These are phyloP conservation scores for Phytophthora hybrid DNA, from an alignment of 352 stramenopile species.

Conservation along the genomic window DNA sequence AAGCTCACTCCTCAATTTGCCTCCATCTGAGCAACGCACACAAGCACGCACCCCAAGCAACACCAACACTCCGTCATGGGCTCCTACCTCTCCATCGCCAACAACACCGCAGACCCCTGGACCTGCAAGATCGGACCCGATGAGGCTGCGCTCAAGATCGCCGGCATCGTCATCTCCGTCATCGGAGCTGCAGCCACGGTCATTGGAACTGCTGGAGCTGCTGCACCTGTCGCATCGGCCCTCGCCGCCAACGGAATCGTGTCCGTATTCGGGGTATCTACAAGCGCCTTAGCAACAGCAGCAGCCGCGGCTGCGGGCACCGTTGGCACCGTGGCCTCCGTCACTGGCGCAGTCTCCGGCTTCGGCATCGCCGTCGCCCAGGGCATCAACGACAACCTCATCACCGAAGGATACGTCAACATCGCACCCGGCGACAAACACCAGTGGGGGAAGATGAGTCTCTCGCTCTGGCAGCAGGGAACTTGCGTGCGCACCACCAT, in stretches of 20 bases:
- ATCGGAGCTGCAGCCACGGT: constrained; percentile 34
- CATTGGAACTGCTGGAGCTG: constrained; percentile 40
- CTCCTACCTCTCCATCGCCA: constrained; percentile 57
- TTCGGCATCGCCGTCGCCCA: constrained; percentile 49
- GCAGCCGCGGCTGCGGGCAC: constrained; percentile 26
- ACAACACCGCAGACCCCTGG: constrained; percentile 53
- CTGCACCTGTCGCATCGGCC: constrained; percentile 37
- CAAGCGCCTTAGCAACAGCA: constrained; percentile 31
- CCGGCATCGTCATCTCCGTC: constrained; percentile 31
- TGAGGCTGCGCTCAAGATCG: constrained; percentile 19
- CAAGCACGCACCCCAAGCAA: too few species aligned
- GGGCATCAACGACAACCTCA: constrained; percentile 46
- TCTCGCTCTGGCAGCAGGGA: constrained; percentile 61
- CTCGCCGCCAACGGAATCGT: constrained; percentile 39
- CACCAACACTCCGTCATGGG: constrained; percentile 35
- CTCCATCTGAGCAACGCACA: neutral
- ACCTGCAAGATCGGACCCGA: constrained; percentile 53
- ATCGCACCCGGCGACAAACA: constrained; percentile 42
- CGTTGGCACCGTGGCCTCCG: constrained; percentile 25
- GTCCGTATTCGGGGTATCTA: constrained; percentile 46
- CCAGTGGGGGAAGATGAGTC: constrained; percentile 51
- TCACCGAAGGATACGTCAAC: constrained; percentile 39
- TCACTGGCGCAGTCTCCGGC: constrained; percentile 41
- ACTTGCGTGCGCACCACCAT: constrained; percentile 54
- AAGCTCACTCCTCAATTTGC: constrained; percentile 29